Conservation (phyloP, 1,284 basidiomycete species). For the Cutaneotrichosporon cutaneum region DNA sequence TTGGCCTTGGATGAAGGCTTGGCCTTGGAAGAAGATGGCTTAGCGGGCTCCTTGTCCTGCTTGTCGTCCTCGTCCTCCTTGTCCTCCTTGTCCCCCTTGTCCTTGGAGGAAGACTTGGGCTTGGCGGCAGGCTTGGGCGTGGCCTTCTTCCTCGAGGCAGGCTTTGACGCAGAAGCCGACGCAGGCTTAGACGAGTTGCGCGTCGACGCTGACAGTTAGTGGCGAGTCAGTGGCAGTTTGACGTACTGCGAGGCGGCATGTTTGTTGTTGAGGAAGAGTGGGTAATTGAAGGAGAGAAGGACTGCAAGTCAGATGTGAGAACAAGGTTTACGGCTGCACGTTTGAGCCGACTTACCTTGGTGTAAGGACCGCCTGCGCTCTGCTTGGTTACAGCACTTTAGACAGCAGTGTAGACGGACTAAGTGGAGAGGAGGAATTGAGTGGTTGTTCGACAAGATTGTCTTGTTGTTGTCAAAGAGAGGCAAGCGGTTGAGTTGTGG, state of each 20-base stretch:
- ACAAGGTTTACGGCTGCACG: background rate
- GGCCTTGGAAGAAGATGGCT: conserved; percentile 6
- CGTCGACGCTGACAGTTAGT: conserved; percentile 20
- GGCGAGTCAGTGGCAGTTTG: no score
- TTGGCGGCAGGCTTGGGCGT: conserved; percentile 16
- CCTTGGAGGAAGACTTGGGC: conserved; percentile 17
- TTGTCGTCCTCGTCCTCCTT: no score
- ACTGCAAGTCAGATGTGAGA: conserved; percentile 3
- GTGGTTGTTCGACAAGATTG: background rate
- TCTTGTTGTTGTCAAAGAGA: background rate
- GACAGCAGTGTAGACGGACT: background rate
- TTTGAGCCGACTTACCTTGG: background rate
- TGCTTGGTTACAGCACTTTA: background rate
- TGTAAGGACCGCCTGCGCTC: background rate
- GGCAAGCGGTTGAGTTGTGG: background rate
- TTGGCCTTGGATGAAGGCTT: conserved; percentile 11
- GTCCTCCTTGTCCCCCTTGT: conserved; percentile 17
- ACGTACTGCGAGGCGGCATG: conserved; percentile 36
- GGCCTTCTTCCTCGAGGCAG: conserved; percentile 19
- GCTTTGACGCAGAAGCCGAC: conserved; percentile 10
- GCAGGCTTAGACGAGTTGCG: conserved; percentile 13
- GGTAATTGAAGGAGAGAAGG: background rate
- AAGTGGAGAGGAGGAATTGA: background rate
- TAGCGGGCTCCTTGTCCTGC: conserved; percentile 14
- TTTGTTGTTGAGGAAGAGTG: background rate